Conservation (phyloP, 2,329 filamentous ascomycete species). For the Cladosporium sp. region DNA sequence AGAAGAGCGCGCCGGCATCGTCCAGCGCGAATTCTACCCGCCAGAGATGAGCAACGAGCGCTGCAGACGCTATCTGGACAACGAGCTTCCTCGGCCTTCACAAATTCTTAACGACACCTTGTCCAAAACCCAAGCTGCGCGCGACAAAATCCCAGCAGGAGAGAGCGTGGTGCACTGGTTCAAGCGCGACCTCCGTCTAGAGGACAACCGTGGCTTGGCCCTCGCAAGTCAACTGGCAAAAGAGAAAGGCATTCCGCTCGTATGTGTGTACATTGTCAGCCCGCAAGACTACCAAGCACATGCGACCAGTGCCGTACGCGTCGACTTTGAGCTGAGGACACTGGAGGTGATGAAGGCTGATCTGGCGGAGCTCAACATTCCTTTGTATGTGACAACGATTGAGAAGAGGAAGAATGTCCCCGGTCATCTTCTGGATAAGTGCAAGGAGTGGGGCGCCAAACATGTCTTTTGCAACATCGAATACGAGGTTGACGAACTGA, state of each 20-base stretch:
- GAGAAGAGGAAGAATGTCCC: conserved; percentile 61
- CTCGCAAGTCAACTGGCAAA: conserved; percentile 65
- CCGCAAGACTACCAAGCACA: conserved; percentile 84
- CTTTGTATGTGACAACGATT: conserved; percentile 70
- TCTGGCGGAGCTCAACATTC: conserved; percentile 67
- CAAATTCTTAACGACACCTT: conserved; percentile 61
- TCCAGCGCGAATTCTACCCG: conserved; percentile 68
- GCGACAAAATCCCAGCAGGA: conserved; percentile 51
- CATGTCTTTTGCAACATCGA: conserved; percentile 82
- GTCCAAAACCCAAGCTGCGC: conserved; percentile 53
- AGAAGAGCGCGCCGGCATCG: conserved; percentile 37
- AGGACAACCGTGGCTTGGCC: conserved; percentile 69
- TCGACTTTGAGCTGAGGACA: conserved; percentile 77
- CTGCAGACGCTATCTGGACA: conserved; percentile 67
- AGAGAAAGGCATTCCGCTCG: conserved; percentile 63
- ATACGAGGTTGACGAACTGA: conserved; percentile 86
- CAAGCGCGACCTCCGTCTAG: conserved; percentile 71
- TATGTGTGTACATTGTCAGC: conserved; percentile 74
- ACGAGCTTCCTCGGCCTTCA: conserved; percentile 68
- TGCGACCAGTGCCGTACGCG: conserved; percentile 63
- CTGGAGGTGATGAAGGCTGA: conserved; percentile 62
- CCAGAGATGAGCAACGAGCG: conserved; percentile 79
- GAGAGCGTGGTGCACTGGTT: conserved; percentile 83
- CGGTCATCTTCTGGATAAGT: conserved; percentile 58
- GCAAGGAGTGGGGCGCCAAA: conserved; percentile 66